Conservation (phyloP, 495 filamentous ascomycete genomes). For the Penicillium pancosmium region DNA sequence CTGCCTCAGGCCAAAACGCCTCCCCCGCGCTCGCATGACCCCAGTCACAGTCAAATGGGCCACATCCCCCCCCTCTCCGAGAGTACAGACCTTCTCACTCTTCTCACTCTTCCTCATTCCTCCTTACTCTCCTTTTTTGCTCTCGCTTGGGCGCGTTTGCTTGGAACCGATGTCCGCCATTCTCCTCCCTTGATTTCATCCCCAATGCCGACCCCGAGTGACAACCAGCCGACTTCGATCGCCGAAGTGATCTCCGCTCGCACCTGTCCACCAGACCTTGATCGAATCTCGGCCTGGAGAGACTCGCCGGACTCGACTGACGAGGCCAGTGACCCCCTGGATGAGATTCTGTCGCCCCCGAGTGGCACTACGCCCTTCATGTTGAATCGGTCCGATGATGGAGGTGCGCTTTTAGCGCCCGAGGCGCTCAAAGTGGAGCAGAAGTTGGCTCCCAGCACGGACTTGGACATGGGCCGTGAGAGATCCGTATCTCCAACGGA, state of each 20-base stretch:
- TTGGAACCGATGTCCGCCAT: constrained; percentile 44
- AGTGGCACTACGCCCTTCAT: constrained; percentile 32
- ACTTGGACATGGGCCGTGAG: constrained; percentile 39
- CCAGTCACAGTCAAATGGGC: constrained; percentile 16
- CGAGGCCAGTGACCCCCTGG: constrained; percentile 28
- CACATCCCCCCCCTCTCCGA: neutral
- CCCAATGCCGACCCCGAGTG: constrained; percentile 64
- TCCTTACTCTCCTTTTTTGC: constrained; percentile 16
- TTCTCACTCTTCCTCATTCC: constrained; percentile 5
- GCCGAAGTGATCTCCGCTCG: constrained; percentile 51
- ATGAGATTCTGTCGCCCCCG: constrained; percentile 34
- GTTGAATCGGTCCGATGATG: constrained; percentile 39
- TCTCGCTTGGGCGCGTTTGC: constrained; percentile 11
- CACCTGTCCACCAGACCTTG: constrained; percentile 60
- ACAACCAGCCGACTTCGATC: constrained; percentile 52
- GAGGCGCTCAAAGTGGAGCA: constrained; percentile 36
- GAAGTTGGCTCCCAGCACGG: constrained; percentile 31
- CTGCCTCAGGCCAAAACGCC: constrained; percentile 29
- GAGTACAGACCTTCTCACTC: constrained; percentile 1
- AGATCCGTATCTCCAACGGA: constrained; percentile 41
- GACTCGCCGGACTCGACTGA: constrained; percentile 33
- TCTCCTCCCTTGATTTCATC: constrained; percentile 36
- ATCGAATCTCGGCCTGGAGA: constrained; percentile 46
- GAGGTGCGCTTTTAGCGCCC: constrained; percentile 29
- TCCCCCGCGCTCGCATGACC: constrained; percentile 53